Evolutionary conservation across 768 basidiomycete genomes (phyloP).

Genomic region (Termitomyces sp.): DNA sequence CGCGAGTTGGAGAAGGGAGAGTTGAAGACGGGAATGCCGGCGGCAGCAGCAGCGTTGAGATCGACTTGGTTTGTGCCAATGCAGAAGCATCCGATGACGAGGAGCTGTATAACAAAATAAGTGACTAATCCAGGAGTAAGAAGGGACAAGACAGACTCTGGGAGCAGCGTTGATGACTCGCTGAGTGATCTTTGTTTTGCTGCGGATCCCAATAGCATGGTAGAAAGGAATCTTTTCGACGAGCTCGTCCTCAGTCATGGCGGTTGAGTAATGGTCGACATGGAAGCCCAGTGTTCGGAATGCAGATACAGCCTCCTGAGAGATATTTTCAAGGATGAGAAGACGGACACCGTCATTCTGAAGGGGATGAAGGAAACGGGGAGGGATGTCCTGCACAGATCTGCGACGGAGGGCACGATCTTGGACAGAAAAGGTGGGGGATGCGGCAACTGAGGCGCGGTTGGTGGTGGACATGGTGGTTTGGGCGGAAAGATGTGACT

Average conservation of each 20-base stretch:
- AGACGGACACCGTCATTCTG: constrained; percentile 79
- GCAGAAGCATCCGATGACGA: constrained; percentile 98
- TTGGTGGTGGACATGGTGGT: constrained; percentile 34
- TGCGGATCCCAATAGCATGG: constrained; percentile 94
- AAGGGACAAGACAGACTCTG: constrained; percentile 50
- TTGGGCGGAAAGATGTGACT: constrained; percentile 2
- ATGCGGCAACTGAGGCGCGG: constrained; percentile 45
- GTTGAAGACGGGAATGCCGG: constrained; percentile 98
- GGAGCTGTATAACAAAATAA: constrained; percentile 48
- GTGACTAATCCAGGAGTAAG: neutral
- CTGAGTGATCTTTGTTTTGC: constrained; percentile 95
- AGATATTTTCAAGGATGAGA: constrained; percentile 93
- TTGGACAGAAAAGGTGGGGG: constrained; percentile 36
- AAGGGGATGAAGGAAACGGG: constrained; percentile 67
- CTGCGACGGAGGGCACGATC: constrained; percentile 36
- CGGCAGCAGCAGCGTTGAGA: constrained; percentile 70
- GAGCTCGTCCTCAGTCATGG: constrained; percentile 92
- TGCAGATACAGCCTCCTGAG: constrained; percentile 76
- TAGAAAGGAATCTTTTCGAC: constrained; percentile 76
- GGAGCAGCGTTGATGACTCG: constrained; percentile 82
- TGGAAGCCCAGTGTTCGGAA: constrained; percentile 83
- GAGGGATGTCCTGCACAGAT: constrained; percentile 35
- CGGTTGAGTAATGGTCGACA: constrained; percentile 84
- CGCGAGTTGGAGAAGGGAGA: constrained; percentile 99
- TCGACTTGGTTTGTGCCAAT: constrained; percentile 99